These are phyloP conservation scores for Tulasnella sp. DNA, from an alignment of 768 basidiomycete species.

Conservation along the genomic window DNA sequence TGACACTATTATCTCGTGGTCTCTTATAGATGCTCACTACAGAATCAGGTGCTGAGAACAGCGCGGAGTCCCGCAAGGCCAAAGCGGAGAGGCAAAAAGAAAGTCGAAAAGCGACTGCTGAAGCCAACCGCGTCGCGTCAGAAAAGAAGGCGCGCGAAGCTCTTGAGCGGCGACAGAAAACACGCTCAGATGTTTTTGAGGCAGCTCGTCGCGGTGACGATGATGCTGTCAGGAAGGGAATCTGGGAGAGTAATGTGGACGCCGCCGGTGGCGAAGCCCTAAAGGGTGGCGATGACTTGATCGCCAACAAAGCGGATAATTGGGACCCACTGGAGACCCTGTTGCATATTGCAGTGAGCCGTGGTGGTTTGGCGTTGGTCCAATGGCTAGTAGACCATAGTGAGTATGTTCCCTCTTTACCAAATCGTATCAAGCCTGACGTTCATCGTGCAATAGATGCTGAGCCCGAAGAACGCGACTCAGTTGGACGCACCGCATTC, in stretches of 20 bases:
- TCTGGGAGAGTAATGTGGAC: conserved; percentile 60
- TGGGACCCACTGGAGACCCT: conserved; percentile 54
- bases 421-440: conserved; percentile 15
- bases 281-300: conserved; percentile 35
- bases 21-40: conserved; percentile 27
- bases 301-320: conserved; percentile 30
- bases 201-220: conserved; percentile 47
- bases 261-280: conserved; percentile 60
- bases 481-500: conserved; percentile 45
- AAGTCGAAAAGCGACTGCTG: background rate
- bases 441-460: conserved; percentile 37
- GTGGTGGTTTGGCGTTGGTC: conserved; percentile 45
- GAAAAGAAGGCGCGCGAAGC: conserved; percentile 26
- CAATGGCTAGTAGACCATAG: conserved; percentile 63
- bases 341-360: conserved; percentile 48
- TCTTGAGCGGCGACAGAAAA: conserved; percentile 39
- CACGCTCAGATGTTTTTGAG: conserved; percentile 50
- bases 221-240: conserved; percentile 44
- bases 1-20: too few relatives aligned
- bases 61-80: conserved; percentile 45
- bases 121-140: background rate
- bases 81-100: conserved; percentile 29
- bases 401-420: conserved; percentile 28
- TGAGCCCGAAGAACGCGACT: conserved; percentile 58
- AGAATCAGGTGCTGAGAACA: conserved; percentile 43